These are phyloP conservation scores for Xylogone sp. DNA, from an alignment of 2,329 filamentous ascomycete species.

Conservation along the genomic window DNA sequence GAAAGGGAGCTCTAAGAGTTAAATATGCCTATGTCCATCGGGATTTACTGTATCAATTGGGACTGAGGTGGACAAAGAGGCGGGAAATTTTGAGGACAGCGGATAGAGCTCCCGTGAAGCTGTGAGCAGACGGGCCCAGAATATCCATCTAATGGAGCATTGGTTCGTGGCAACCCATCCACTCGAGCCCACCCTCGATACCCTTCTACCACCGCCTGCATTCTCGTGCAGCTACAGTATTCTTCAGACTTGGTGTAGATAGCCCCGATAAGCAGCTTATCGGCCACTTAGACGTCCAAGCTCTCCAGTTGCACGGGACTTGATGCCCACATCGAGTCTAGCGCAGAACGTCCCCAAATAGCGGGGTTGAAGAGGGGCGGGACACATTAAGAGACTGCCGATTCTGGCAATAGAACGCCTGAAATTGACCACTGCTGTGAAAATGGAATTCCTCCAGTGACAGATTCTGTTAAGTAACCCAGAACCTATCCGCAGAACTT, in stretches of 20 bases:
- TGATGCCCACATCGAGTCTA: conserved; percentile 14
- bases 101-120: not conserved
- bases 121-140: not conserved
- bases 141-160: not conserved
- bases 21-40: conserved; percentile 5
- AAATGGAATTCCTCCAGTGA: not conserved
- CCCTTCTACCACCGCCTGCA: not conserved
- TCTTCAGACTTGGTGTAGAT: not conserved
- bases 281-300: not conserved
- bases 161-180: not conserved
- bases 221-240: not conserved
- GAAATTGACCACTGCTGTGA: not conserved
- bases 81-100: not conserved
- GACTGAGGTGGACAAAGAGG: conserved; percentile 15
- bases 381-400: not conserved
- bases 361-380: conserved; percentile 10
- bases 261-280: not conserved
- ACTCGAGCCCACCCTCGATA: not conserved
- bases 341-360: not conserved
- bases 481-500: not conserved
- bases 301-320: conserved; percentile 7
- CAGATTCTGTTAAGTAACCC: not conserved
- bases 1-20: not conserved
- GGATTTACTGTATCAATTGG: conserved; percentile 26
- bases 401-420: not conserved